A percentile compares a stretch with the other conserved stretches of the same genome.
Evolutionary conservation across 2,329 filamentous ascomycete species (phyloP).

Genomic region (Emergomyces africanus): DNA sequence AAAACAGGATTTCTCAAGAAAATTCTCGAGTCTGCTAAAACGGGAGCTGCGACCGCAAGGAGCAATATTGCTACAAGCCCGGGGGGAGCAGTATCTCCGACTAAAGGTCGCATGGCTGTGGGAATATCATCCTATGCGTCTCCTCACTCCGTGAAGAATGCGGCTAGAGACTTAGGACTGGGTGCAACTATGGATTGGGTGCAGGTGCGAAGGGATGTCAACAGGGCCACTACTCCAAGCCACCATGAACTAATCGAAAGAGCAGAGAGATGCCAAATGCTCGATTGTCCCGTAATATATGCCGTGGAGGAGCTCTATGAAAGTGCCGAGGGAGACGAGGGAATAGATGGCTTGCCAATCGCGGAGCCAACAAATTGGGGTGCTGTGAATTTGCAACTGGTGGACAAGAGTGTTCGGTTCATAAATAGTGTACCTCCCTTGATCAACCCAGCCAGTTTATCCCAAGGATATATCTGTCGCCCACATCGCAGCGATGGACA

Average conservation of each 20-base stretch:
- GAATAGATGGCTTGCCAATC: constrained; percentile 72
- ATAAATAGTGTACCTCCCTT: constrained; percentile 69
- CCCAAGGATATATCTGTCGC: constrained; percentile 83
- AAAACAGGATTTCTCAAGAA: constrained; percentile 92
- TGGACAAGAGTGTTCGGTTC: constrained; percentile 94
- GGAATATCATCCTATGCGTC: constrained; percentile 31
- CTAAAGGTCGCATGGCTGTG: constrained; percentile 35
- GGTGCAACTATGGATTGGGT: constrained; percentile 67
- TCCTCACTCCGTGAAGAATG: constrained; percentile 33
- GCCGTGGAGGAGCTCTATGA: constrained; percentile 83
- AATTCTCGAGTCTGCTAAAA: constrained; percentile 87
- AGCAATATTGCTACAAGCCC: constrained; percentile 65
- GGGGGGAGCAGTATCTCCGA: constrained; percentile 33
- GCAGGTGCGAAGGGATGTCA: constrained; percentile 91
- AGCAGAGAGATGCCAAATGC: constrained; percentile 82
- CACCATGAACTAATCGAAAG: constrained; percentile 76
- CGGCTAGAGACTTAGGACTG: constrained; percentile 58
- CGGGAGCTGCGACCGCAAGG: constrained; percentile 76
- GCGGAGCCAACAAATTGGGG: constrained; percentile 69
- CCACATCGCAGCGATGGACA: constrained; percentile 93
- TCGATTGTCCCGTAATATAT: constrained; percentile 77
- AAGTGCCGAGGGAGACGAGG: constrained; percentile 79
- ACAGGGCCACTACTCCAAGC: constrained; percentile 86
- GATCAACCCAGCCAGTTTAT: constrained; percentile 68
- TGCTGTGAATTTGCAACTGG: constrained; percentile 64